Evolutionary conservation across 768 basidiomycete genomes (phyloP).

Genomic region (Suillus luteus): DNA sequence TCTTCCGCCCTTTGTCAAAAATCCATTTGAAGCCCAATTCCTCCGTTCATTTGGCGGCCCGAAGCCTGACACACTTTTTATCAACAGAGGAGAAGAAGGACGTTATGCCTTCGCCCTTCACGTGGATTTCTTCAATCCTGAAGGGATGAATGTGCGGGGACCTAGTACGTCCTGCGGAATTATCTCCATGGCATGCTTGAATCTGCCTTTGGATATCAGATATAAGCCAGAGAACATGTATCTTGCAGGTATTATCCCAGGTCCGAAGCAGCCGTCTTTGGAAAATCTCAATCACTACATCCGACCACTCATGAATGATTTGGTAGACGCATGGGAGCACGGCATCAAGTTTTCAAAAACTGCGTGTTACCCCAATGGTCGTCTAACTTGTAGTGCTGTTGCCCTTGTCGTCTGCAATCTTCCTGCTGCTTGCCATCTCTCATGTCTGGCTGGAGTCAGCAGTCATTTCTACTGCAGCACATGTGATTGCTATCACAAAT

Average conservation of each 20-base stretch:
- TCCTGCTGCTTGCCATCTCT: conserved; percentile 23
- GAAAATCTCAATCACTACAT: conserved; percentile 26
- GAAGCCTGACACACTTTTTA: not conserved
- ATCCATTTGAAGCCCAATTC: not conserved
- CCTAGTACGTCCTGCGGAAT: conserved; percentile 32
- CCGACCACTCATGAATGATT: conserved; percentile 9
- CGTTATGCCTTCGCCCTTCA: conserved; percentile 32
- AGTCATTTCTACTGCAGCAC: conserved; percentile 32
- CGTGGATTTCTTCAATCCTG: conserved; percentile 10
- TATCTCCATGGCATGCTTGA: conserved; percentile 24
- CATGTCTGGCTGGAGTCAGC: conserved; percentile 26
- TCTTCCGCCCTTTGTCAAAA: conserved; percentile 8
- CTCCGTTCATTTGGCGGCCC: not conserved
- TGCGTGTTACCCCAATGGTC: conserved; percentile 13
- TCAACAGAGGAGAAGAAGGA: conserved; percentile 18
- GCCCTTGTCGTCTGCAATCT: conserved; percentile 34
- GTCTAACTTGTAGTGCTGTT: conserved; percentile 9
- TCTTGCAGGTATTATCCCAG: conserved; percentile 13
- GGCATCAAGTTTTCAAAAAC: conserved; percentile 21
- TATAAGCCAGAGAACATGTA: too few species aligned
- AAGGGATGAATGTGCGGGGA: conserved; percentile 26
- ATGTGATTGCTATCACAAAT: conserved; percentile 25
- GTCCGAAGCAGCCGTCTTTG: conserved; percentile 26
- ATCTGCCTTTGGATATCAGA: conserved; percentile 14
- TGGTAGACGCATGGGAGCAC: conserved; percentile 18